Evolutionary conservation across 768 basidiomycete genomes (phyloP).

Genomic region (Mycena sanguinolenta): DNA sequence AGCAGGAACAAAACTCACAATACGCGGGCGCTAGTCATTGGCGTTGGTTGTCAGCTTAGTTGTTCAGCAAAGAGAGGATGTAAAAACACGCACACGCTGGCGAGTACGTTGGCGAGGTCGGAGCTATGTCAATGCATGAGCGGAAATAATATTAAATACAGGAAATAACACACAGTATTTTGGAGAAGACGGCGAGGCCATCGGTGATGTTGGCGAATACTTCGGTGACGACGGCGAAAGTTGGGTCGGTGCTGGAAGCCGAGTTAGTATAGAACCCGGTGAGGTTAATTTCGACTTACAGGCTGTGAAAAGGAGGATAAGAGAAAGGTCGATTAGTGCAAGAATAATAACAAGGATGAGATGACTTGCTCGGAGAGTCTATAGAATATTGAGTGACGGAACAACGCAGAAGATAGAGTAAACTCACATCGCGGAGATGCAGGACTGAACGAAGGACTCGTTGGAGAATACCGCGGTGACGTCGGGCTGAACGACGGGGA

Average conservation of each 20-base stretch:
- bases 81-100: slow-evolving; percentile 53
- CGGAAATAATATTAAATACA: neutral
- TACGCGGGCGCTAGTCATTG: no score
- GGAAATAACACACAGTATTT: slow-evolving; percentile 80
- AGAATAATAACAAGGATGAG: slow-evolving; percentile 13
- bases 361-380: slow-evolving; percentile 66
- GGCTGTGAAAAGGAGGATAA: slow-evolving; percentile 54
- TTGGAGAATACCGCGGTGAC: slow-evolving; percentile 90
- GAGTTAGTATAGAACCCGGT: slow-evolving; percentile 46
- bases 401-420: slow-evolving; percentile 24
- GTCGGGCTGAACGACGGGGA: slow-evolving; percentile 96
- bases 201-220: slow-evolving; percentile 91
- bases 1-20: neutral
- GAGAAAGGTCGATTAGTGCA: slow-evolving; percentile 41
- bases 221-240: slow-evolving; percentile 92
- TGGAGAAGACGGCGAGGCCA: slow-evolving; percentile 90
- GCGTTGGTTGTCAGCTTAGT: no score
- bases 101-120: slow-evolving; percentile 87
- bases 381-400: slow-evolving; percentile 70
- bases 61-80: no score
- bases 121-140: slow-evolving; percentile 61
- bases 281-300: slow-evolving; percentile 61
- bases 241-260: slow-evolving; percentile 74
- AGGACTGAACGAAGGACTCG: slow-evolving; percentile 92
- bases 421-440: slow-evolving; percentile 91